Evolutionary conservation across 2,329 filamentous ascomycete species (phyloP), one percentile per base, ranked within the genome.

Genomic region (Biscogniauxia marginata): DNA sequence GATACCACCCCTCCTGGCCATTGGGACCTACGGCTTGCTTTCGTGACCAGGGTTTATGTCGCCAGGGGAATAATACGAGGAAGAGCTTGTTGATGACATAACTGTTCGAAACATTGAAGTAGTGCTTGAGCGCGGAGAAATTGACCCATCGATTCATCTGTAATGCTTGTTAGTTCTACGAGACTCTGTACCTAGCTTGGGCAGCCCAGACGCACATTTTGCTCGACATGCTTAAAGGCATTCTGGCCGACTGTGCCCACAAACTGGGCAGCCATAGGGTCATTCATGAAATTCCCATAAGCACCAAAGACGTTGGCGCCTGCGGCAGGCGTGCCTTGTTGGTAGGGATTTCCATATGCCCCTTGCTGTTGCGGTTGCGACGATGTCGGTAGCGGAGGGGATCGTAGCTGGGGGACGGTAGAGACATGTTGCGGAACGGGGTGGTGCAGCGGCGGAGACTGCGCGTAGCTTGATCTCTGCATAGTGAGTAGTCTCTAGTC

Each of bases 351-450:
- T 50, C 87, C 85, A 76, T 88, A 82, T 63, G 82, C 80, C 61
- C 83, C 81, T 65, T 86, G 84, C 34, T 85, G 83, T 69, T 90
- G 88, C 55, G 87, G 86, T 63, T 86, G 87, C 56, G 82, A 82
- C 39, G 86, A 84, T 51, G 82, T 82, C 39, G 91, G 93, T 59
- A 91, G 90, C 56, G 90, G 93, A 59, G 95, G 95, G 56, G 95
- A 98, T 74, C 96, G 88, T 73, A 99, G 86, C 78, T 98, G 95
- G 46, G 95, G 95, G 50, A 99, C 95, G 56, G 93, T 96, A 71
- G 95, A 98, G 69, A 98, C 93, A 81, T 99, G 95, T 76, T 99
- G 95, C 60, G 95, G 95, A 57, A 98, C 92, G 56, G 95, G 95
- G 73, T 98, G 95, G 76, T 98, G 95, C 67, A 98, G 86, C 64